A percentile compares a stretch with the other conserved stretches of the same genome.
These are phyloP conservation scores for Harrya chromipes DNA, from an alignment of 768 basidiomycete genomes.

Conservation along the genomic window DNA sequence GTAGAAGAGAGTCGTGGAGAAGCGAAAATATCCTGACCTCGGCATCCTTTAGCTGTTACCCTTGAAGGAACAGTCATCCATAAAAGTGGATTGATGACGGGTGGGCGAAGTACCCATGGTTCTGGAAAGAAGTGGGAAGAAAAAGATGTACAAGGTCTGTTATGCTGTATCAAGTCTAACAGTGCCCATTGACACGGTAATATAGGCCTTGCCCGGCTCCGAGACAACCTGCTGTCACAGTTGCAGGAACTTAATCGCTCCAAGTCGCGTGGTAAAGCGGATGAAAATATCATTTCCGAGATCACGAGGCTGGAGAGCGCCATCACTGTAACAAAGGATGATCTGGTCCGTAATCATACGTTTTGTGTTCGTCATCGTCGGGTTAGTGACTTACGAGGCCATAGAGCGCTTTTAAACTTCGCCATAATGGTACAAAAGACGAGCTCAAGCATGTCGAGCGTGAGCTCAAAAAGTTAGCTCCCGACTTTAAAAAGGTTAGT, in stretches of 20 bases:
- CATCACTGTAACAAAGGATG: conserved; percentile 74
- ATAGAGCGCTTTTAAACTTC: conserved; percentile 73
- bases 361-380: background rate
- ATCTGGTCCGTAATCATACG: conserved; percentile 54
- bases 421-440: conserved; percentile 74
- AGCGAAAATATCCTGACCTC: background rate
- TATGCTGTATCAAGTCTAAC: conserved; percentile 20
- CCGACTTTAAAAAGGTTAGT: conserved; percentile 68
- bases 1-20: conserved; percentile 45
- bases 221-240: conserved; percentile 69
- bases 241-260: conserved; percentile 81
- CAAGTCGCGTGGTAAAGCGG: conserved; percentile 79
- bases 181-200: conserved; percentile 5
- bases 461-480: conserved; percentile 61
- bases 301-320: conserved; percentile 77
- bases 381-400: background rate
- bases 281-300: conserved; percentile 75
- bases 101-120: conserved; percentile 77
- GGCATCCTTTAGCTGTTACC: conserved; percentile 69
- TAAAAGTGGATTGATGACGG: conserved; percentile 95
- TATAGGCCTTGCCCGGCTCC: conserved; percentile 52
- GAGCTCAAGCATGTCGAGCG: conserved; percentile 80
- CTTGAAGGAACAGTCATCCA: conserved; percentile 97
- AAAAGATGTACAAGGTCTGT: conserved; percentile 82
- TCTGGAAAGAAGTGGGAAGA: conserved; percentile 93